These are phyloP conservation scores for Skeletonema costatum DNA, from an alignment of 108 stramenopile genomes.

Conservation along the genomic window DNA sequence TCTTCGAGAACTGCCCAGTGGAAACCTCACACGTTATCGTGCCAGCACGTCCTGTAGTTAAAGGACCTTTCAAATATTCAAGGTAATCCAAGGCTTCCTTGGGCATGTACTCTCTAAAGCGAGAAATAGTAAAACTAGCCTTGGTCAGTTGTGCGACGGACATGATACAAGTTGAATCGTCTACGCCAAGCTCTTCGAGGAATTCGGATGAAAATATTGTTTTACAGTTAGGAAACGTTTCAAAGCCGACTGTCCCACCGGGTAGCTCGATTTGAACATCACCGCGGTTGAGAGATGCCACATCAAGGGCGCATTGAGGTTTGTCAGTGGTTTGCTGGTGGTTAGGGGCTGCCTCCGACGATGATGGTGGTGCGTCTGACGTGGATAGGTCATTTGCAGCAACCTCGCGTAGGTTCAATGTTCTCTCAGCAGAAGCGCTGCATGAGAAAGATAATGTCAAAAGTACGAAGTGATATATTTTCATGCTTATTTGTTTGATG, in stretches of 20 bases:
- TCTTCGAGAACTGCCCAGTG: not conserved
- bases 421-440: not conserved
- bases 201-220: not conserved
- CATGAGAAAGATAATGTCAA: not conserved
- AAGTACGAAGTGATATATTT: not conserved
- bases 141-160: not conserved
- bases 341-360: not conserved
- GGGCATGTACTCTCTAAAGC: not conserved
- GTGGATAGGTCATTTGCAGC: not conserved
- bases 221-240: not conserved
- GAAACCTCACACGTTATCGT: not conserved
- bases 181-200: not conserved
- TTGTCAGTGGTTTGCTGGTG: not conserved
- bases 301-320: not conserved
- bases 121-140: not conserved
- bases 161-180: not conserved
- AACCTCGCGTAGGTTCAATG: not conserved
- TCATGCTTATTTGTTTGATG: not conserved
- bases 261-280: not conserved
- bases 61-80: not conserved
- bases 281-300: not conserved
- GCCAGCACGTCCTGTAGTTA: not conserved
- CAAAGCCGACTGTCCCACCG: not conserved
- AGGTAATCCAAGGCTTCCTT: not conserved
- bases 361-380: not conserved